phyloP scores from a whole-genome alignment of 2,329 filamentous ascomycete species.

The Colletotrichum salicis region DNA sequence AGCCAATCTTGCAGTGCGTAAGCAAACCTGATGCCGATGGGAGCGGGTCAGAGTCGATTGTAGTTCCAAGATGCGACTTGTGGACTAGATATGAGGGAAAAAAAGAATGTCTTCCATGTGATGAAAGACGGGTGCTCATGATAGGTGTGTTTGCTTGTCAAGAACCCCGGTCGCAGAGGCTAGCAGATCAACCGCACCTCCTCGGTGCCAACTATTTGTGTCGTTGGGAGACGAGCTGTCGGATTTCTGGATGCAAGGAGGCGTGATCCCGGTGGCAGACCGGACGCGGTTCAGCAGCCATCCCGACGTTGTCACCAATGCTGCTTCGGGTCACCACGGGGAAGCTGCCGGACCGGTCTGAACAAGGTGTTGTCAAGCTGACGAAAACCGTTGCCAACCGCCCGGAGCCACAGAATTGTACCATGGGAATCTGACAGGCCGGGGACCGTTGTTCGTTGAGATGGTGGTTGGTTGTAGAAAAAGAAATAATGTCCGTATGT shows the following conservation, averaged over 20 bases:
- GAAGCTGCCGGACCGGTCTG: slow-evolving; percentile 26
- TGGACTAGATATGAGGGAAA: background rate
- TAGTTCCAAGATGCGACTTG: slow-evolving; percentile 4
- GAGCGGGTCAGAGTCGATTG: background rate
- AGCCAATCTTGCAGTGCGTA: slow-evolving; percentile 15
- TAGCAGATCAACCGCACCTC: slow-evolving; percentile 26
- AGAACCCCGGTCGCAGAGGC: slow-evolving; percentile 23
- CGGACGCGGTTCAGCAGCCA: slow-evolving; percentile 11
- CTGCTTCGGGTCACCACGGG: slow-evolving; percentile 16
- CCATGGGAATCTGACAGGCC: slow-evolving; percentile 24
- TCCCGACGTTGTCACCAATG: slow-evolving; percentile 14
- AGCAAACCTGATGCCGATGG: background rate
- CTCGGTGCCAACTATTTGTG: background rate
- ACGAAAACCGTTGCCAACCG: slow-evolving; percentile 21
- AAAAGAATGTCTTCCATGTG: slow-evolving; percentile 1
- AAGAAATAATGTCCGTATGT: slow-evolving; percentile 20
- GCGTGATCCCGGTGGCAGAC: slow-evolving; percentile 11
- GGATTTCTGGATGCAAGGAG: slow-evolving; percentile 12
- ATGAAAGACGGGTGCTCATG: background rate
- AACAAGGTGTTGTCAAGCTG: slow-evolving; percentile 15
- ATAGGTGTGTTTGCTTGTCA: slow-evolving; percentile 16
- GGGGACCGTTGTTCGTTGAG: slow-evolving; percentile 3
- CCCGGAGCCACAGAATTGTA: slow-evolving; percentile 10
- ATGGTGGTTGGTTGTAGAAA: slow-evolving; percentile 5
- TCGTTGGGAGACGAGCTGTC: slow-evolving; percentile 4